A percentile compares a stretch with the other conserved stretches of the same genome.
These are phyloP conservation scores for Polymyxa betae DNA, from an alignment of 208 protist genomes.

Conservation along the genomic window DNA sequence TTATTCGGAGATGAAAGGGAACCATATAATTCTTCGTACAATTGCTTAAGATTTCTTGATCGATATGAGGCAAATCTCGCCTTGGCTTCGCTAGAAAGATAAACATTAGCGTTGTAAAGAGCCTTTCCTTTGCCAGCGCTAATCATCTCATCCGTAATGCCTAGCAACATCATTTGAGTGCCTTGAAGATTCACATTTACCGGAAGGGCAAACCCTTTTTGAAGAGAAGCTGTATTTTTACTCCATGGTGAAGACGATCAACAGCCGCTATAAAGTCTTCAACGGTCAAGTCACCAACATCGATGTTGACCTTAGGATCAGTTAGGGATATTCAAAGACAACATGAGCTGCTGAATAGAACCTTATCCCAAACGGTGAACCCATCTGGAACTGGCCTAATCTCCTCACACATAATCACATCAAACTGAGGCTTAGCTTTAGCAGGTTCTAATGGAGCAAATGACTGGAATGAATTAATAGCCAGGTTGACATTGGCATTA, in stretches of 20 bases:
- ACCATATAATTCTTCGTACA: constrained; percentile 26
- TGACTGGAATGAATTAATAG: constrained; percentile 44
- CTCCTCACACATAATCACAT: constrained; percentile 51
- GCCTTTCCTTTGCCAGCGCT: constrained; percentile 9
- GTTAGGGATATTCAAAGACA: not conserved
- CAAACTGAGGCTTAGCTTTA: constrained; percentile 26
- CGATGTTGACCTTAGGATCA: not conserved
- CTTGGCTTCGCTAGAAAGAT: not conserved
- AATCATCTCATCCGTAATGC: constrained; percentile 35
- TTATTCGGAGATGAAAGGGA: constrained; percentile 17
- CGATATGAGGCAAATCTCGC: not conserved
- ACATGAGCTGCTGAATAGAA: not conserved
- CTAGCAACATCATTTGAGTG: not conserved
- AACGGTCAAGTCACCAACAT: constrained; percentile 28
- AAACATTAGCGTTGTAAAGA: constrained; percentile 49
- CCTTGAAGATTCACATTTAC: not conserved
- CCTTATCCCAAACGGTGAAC: constrained; percentile 56
- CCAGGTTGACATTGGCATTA: constrained; percentile 30
- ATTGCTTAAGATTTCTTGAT: not conserved
- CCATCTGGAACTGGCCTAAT: constrained; percentile 50
- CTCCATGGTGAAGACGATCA: not conserved
- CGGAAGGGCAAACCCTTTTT: not conserved
- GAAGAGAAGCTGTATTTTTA: constrained; percentile 35
- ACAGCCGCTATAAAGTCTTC: constrained; percentile 28
- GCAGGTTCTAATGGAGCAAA: constrained; percentile 44